Evolutionary conservation across 129 eudicot genomes (phyloP).

Genomic region (Glebionis coronaria): DNA sequence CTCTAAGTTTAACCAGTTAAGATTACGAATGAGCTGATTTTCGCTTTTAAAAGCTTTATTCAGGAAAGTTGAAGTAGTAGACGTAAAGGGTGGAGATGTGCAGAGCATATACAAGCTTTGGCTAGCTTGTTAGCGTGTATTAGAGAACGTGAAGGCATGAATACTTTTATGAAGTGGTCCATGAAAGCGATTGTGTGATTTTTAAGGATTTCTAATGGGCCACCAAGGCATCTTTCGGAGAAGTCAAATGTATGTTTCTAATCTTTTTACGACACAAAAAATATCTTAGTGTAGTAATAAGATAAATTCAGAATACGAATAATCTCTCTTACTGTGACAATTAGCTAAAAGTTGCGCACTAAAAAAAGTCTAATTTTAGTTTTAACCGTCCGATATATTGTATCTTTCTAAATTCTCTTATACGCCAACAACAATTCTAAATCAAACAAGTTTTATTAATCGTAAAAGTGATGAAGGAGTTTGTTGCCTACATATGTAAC

Average conservation of each 20-base stretch:
- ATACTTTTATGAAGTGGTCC: constrained; percentile 9
- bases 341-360: background rate
- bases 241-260: background rate
- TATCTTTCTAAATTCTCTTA: too few species aligned
- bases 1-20: background rate
- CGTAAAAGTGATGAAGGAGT: too few species aligned
- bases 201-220: constrained; percentile 9
- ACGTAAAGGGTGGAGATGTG: constrained; percentile 47
- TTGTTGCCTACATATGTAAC: too few species aligned
- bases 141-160: constrained; percentile 33
- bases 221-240: background rate
- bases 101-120: constrained; percentile 34
- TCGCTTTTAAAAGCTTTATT: background rate
- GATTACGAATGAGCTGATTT: background rate
- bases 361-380: background rate
- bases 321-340: background rate
- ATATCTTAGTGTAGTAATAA: too few species aligned
- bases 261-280: background rate
- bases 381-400: too few species aligned
- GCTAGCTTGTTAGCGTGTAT: constrained; percentile 18
- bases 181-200: constrained; percentile 12
- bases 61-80: constrained; percentile 26
- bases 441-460: too few species aligned
- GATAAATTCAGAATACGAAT: too few species aligned
- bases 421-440: too few species aligned